Evolutionary conservation across 2,329 filamentous ascomycete genomes (phyloP), one percentile per base, ranked within the genome.

Genomic region (Botrytis fabae): DNA sequence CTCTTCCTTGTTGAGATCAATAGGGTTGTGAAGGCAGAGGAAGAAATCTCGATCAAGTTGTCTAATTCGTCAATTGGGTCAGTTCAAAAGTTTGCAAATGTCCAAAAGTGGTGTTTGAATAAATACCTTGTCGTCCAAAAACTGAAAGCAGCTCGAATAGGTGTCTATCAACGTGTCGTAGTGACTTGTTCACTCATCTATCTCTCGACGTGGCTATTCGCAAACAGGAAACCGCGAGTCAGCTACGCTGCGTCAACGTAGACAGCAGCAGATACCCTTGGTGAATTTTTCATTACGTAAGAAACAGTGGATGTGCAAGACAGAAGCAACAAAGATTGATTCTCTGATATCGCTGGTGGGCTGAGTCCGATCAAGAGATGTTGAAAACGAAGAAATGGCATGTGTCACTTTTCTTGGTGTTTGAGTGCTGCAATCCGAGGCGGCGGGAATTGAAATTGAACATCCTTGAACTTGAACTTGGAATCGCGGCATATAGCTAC

Each of bases 271-370:
- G 16, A 1, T 3, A 7, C 18, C 5, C 1, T 28, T 5, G 1
- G 5, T 22, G 18, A 25, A 46, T 16, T 0, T 22, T 44, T 3
- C 8, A 10, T 46, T 18, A 64, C 40, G 2, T 18, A 46, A 18
- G 8, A 9, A 32, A 28, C 18, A 20, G 12, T 12, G 28, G 2
- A 14, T 22, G 18, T 12, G 2, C 6, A 18, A 62, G 12, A 42
- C 8, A 18, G 14, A 38, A 16, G 25, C 8, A 1, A 7, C 3
- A 9, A 40, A 40, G 12, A 1, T 25, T 40, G 35, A 61, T 61
- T 25, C 35, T 1, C 22, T 9, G 6, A 40, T 22, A 2, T 10
- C 25, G 1, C 6, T 3, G 5, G 12, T 1, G 3, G 1, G 4
- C 12, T 5, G 2, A 40, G 5, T 38, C 1, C 1, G 8, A 18